Percentiles rank a stretch among this genome's conserved stretches.
These are phyloP conservation scores for Triticum timopheevii DNA, from an alignment of 176 grass and related monocot species.

Conservation along the genomic window DNA sequence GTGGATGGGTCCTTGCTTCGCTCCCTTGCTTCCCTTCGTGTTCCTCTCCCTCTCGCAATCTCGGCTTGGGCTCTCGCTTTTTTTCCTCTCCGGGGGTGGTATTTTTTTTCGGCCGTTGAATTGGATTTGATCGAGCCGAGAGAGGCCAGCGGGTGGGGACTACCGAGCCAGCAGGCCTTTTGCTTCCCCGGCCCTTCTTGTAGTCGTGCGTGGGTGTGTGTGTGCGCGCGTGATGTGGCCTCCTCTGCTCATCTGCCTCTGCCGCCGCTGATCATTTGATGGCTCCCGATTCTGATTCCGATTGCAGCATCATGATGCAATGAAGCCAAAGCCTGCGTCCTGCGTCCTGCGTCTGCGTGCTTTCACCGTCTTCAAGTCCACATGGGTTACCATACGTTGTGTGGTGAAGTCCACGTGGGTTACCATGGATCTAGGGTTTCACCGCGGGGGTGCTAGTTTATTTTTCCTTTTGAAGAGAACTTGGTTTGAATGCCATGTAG, in stretches of 20 bases:
- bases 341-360: too few relatives aligned
- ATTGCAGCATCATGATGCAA: not conserved
- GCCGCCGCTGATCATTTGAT: not conserved
- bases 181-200: not conserved
- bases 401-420: too few relatives aligned
- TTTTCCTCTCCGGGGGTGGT: not conserved
- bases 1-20: constrained; percentile 39
- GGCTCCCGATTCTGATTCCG: not conserved
- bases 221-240: not conserved
- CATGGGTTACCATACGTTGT: too few relatives aligned
- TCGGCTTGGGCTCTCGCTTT: constrained; percentile 37
- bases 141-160: not conserved
- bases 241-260: not conserved
- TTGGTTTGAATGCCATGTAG: too few relatives aligned
- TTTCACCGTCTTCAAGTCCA: too few relatives aligned
- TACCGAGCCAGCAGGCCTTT: constrained; percentile 13
- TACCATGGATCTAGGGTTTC: too few relatives aligned
- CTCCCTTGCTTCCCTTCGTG: constrained; percentile 19
- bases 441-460: too few relatives aligned
- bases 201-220: too few relatives aligned
- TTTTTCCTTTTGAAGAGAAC: too few relatives aligned
- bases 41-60: constrained; percentile 35
- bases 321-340: too few relatives aligned
- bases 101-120: constrained; percentile 55
- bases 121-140: constrained; percentile 56